Evolutionary conservation across 768 basidiomycete genomes (phyloP), one percentile per base, ranked within the genome.

Genomic region (Tricholoma furcatifolium): DNA sequence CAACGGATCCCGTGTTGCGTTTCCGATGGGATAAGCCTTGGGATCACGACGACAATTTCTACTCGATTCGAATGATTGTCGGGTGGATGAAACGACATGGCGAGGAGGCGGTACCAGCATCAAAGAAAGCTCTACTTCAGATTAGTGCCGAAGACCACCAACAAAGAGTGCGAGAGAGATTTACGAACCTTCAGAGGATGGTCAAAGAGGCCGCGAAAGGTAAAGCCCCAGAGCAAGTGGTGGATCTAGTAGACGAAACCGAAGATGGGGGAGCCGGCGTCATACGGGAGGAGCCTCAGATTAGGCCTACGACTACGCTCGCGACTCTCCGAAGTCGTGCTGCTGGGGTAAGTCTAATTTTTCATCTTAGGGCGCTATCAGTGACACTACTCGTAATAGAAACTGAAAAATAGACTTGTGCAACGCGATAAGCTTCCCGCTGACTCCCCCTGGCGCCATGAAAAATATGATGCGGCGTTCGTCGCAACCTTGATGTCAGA

Each of bases 401-500:
- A 60, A 30, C 39, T 60, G 17, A 41, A 46, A 23, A 36, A 55
- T 18, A 48, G 60, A 23, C 11, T 38, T 5, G 15, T 46, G 1
- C 51, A 59, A 45, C 50, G 31, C 4, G 20, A 44, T 2, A 50
- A 43, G 9, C 30, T n/a, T n/a, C n/a, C n/a, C n/a, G n/a, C n/a
- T n/a, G n/a, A n/a, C n/a, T n/a, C n/a, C n/a, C n/a, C n/a, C n/a
- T n/a, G n/a, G n/a, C n/a, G n/a, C n/a, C n/a, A n/a, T n/a, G n/a
- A n/a, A n/a, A n/a, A n/a, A n/a, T n/a, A n/a, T n/a, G n/a, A n/a
- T n/a, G n/a, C 41, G 14, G 57, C 51, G 10, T 61, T 62, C 40
- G 44, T 39, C 14, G n/a, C 38, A 11, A 40, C 36, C 10, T 49
- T 42, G 1, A 60, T 62, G 57, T 61, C 57, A 10, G 57, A 62